These are phyloP conservation scores for Fraxinus sp. DNA, from an alignment of 305 asterid genomes.

Conservation along the genomic window DNA sequence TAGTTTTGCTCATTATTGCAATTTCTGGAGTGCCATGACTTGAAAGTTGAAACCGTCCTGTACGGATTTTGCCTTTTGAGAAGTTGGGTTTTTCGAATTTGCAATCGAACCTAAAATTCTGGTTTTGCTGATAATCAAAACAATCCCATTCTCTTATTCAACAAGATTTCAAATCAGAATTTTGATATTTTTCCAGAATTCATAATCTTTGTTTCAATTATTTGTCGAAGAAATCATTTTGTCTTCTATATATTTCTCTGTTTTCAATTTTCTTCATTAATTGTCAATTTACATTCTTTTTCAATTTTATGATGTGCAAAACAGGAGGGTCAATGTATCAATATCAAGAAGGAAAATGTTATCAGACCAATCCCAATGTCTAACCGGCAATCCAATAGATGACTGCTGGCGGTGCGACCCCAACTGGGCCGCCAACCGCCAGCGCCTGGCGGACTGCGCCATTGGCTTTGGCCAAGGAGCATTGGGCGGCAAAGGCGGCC, in stretches of 20 bases:
- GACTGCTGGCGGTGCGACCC: constrained; percentile 71
- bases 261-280: neutral
- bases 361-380: constrained; percentile 41
- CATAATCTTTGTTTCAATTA: constrained; percentile 32
- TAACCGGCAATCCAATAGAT: constrained; percentile 62
- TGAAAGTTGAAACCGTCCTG: neutral
- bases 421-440: constrained; percentile 51
- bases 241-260: neutral
- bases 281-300: neutral
- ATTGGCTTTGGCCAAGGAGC: constrained; percentile 57
- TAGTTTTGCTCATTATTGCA: constrained; percentile 20
- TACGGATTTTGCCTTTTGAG: constrained; percentile 12
- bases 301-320: neutral
- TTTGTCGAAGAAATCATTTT: constrained; percentile 6
- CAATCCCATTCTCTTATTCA: neutral
- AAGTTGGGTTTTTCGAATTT: constrained; percentile 17
- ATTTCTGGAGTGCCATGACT: neutral
- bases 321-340: constrained; percentile 64
- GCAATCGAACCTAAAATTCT: neutral
- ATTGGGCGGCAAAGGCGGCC: constrained; percentile 78
- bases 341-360: constrained; percentile 42
- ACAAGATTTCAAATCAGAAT: neutral
- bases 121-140: neutral
- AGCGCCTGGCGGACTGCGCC: constrained; percentile 52
- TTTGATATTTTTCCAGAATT: constrained; percentile 6